Evolutionary conservation across 257 asterid genomes (phyloP).

Genomic region (Apocynum venetum): DNA sequence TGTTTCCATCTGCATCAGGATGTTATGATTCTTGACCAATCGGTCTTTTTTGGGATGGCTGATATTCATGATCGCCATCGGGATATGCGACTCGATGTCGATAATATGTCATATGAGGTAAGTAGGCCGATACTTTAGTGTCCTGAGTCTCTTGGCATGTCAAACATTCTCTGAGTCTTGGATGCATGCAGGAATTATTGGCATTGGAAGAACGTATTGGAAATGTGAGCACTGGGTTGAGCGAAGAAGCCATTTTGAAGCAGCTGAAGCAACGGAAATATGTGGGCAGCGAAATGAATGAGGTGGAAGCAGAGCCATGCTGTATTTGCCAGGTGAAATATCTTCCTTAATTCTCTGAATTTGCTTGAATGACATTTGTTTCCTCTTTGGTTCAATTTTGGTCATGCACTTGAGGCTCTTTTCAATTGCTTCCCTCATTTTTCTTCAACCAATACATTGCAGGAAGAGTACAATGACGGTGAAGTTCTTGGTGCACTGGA

Average conservation of each 20-base stretch:
- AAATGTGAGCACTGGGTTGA: conserved; percentile 39
- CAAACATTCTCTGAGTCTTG: background rate
- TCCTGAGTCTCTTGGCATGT: background rate
- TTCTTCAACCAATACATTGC: conserved; percentile 3
- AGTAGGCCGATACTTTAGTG: background rate
- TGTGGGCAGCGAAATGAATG: conserved; percentile 16
- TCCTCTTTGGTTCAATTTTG: background rate
- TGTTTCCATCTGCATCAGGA: conserved; percentile 24
- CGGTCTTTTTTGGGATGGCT: conserved; percentile 38
- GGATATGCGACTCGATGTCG: conserved; percentile 55
- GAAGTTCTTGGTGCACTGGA: conserved; percentile 40
- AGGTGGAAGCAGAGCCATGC: conserved; percentile 38
- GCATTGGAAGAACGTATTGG: conserved; percentile 50
- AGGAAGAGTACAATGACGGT: conserved; percentile 42
- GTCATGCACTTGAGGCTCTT: background rate
- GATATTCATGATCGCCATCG: conserved; percentile 42
- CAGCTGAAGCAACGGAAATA: conserved; percentile 32
- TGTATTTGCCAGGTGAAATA: conserved; percentile 42
- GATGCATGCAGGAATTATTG: conserved; percentile 31
- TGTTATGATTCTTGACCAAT: conserved; percentile 43
- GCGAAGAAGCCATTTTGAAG: conserved; percentile 31
- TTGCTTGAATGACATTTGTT: background rate
- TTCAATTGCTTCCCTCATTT: background rate
- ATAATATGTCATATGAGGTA: conserved; percentile 54
- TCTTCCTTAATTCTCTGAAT: background rate